Evolutionary conservation across 169 alveolate genomes (phyloP), one percentile per base, ranked within the genome.

Genomic region (Eimeria brunetti): DNA sequence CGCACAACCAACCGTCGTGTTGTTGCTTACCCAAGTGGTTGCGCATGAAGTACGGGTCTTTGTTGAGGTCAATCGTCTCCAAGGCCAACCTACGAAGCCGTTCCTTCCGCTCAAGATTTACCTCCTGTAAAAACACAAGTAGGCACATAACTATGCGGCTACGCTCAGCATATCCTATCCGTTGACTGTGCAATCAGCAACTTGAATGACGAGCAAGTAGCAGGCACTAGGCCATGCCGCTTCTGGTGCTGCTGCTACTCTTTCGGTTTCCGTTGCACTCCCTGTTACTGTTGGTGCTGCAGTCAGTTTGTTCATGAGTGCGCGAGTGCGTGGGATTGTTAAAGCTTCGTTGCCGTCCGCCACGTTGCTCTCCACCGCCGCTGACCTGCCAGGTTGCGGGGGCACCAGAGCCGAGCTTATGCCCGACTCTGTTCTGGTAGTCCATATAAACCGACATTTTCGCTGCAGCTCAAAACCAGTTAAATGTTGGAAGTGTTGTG

Each of bases 401-500:
- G 69, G 99, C 99, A 58, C 99, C 99, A 76, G 99, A 98, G 84
- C 99, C 99, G 46, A 99, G 98, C 97, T 99, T 98, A 71, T 98
- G 99, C 38, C 99, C 99, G 64, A 99, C 99, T 89, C 99, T 98
- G 96, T 99, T 98, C 97, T 99, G 99, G 97, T 97, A 98, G 97
- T 99, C 99, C 99, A 99, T 99, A 86, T 86, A 86, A 6, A 73
- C 96, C 93, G 96, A 92, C 96, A 92, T 92, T 83, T 84, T 92
- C 97, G 95, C 98, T 16, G 81, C 36, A 71, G 30, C 30, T 33
- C 30, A 16, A 8, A 16, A 67, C 53, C 53, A 33, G 51, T 2
- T 71, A 7, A n/a, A 36, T 33, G 5, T 24, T 67, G 46, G 11
- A 36, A 30, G 33, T 38, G 27, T 30, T 36, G 49, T 27, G 2